Evolutionary conservation across 768 basidiomycete genomes (phyloP), one percentile per base, ranked within the genome.

Genomic region (Tephrocybe sp.): DNA sequence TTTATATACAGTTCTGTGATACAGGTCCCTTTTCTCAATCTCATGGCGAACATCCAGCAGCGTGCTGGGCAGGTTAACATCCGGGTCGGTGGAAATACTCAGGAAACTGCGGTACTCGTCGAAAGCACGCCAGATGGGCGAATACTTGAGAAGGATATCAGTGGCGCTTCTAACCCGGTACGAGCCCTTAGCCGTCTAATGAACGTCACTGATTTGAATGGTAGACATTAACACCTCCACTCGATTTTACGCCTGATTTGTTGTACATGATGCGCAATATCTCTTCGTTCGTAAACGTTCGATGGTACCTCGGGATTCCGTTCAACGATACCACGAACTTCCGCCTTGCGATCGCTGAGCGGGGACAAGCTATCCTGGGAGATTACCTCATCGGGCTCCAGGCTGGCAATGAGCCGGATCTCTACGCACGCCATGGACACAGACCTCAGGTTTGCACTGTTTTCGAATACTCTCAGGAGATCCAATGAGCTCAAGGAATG

Each of bases 61-160:
- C 77, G 90, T 23, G 78, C 80, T 3, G 88, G 88, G 2, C 60
- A 66, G 1, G 80, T 89, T 6, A 67, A 76, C 11, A 67, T 91
- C n/a, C 81, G 90, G 45, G 73, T 92, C 1, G 90, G 90, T 21
- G 90, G 90, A 40, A 92, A 92, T 66, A 84, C 86, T 0, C 90
- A 92, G 62, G 90, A 93, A 49, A 77, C 72, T 2, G 85, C 83
- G 8, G 62, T 68, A 3, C 64, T 82, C 53, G 82, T 81, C 8
- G 69, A 71, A 40, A 73, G 69, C 30, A 76, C 83, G 8, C 63
- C 76, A 0, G 74, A 81, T 46, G 73, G 72, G 17, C 66, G 45
- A 28, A 58, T 65, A 1, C 56, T 65, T 5, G 55, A 56, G 33
- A 65, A 65, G 47, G 54, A 62, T 32, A 41, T 41, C 9, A 48